Percentiles rank a stretch among this genome's conserved stretches.
These are phyloP conservation scores for Linnemannia elongata DNA, from an alignment of 192 early-diverging fungal species.

Conservation along the genomic window DNA sequence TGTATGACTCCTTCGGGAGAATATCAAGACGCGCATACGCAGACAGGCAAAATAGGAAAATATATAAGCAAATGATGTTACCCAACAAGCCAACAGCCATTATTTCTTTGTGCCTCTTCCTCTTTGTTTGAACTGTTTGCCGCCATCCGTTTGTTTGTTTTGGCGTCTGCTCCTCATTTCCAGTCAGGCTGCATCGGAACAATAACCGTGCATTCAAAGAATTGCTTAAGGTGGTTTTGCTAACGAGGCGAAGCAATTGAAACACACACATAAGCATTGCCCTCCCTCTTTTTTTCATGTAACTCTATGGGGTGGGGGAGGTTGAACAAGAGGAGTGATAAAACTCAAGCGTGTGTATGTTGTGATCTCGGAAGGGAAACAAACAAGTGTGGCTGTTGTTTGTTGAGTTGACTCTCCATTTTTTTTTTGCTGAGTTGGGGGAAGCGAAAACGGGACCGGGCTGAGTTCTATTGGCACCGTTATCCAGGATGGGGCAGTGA, in stretches of 20 bases:
- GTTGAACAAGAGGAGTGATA: neutral
- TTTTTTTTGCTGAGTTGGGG: neutral
- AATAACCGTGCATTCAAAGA: constrained; percentile 2
- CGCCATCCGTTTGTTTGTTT: neutral
- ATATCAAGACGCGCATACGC: neutral
- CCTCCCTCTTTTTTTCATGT: neutral
- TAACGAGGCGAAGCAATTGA: neutral
- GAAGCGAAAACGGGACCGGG: neutral
- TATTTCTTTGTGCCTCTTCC: too few relatives aligned
- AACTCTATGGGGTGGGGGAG: neutral
- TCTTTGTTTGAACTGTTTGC: neutral
- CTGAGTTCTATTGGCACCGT: neutral
- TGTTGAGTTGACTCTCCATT: neutral
- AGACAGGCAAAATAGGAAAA: neutral
- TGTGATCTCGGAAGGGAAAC: neutral
- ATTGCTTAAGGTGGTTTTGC: neutral
- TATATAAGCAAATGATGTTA: neutral
- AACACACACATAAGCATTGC: neutral
- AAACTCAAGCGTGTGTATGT: neutral
- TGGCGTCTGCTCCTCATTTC: neutral
- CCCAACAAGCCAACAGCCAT: neutral
- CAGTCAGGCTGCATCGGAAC: constrained; percentile 1
- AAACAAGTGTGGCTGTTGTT: neutral
- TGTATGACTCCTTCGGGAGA: neutral
- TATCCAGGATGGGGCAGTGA: neutral